Percentiles rank a stretch among this genome's conserved stretches.
Conservation (phyloP, 1,139 yeast species). For the Candida gigantensis region DNA sequence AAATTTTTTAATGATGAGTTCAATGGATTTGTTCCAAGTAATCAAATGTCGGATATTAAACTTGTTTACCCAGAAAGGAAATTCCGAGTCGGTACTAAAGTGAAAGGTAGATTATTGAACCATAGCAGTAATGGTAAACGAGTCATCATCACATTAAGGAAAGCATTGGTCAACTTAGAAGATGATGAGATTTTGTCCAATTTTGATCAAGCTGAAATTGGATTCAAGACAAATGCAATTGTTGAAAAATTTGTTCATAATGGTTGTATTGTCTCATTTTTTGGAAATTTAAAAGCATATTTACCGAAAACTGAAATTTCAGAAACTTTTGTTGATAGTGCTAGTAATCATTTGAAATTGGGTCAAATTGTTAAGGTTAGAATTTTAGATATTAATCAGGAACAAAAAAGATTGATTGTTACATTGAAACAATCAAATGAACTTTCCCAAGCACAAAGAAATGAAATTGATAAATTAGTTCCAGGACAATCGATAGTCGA, state of each 20-base stretch:
- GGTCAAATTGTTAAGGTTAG: constrained; percentile 86
- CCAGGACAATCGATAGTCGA: constrained; percentile 65
- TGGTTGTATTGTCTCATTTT: constrained; percentile 85
- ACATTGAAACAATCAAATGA: constrained; percentile 70
- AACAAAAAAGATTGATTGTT: constrained; percentile 60
- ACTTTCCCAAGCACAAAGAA: constrained; percentile 49
- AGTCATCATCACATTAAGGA: constrained; percentile 72
- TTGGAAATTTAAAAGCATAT: constrained; percentile 75
- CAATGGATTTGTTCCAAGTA: constrained; percentile 71
- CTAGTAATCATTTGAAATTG: constrained; percentile 73
- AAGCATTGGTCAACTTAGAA: constrained; percentile 71
- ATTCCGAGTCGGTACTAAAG: constrained; percentile 79
- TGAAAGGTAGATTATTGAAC: constrained; percentile 66
- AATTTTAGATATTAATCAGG: constrained; percentile 58
- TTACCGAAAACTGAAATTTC: constrained; percentile 87
- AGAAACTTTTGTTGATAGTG: constrained; percentile 78
- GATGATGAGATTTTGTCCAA: constrained; percentile 57
- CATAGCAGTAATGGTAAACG: constrained; percentile 38
- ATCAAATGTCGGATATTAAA: constrained; percentile 82
- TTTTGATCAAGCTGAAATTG: constrained; percentile 55
- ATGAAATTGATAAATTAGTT: constrained; percentile 47
- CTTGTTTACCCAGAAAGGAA: constrained; percentile 89
- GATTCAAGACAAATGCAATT: constrained; percentile 71
- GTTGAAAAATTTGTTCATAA: constrained; percentile 69
- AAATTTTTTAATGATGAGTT: constrained; percentile 60